Conservation (phyloP, 1,284 basidiomycete genomes). For the Moesziomyces sp. region DNA sequence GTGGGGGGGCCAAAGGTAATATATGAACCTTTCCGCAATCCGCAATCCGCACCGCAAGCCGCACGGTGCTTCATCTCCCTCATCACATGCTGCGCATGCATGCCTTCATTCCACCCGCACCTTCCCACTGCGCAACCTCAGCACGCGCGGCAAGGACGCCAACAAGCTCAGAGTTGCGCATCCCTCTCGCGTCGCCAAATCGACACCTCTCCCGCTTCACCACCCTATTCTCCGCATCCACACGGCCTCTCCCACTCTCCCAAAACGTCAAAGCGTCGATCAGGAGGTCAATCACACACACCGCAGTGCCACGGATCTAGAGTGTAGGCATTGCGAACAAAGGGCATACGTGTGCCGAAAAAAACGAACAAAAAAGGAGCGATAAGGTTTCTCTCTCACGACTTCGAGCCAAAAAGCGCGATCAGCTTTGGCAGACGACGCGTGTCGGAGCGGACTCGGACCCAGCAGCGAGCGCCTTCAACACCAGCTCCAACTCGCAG, state of each 20-base stretch:
- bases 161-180: constrained; percentile 5
- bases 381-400: constrained; percentile 3
- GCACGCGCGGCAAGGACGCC: not conserved
- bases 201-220: constrained; percentile 1
- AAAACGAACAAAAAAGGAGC: constrained; percentile 10
- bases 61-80: no score
- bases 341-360: not conserved
- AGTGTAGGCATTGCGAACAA: not conserved
- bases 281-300: not conserved
- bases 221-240: not conserved
- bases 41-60: no score
- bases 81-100: no score
- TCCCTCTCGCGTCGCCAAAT: constrained; percentile 12
- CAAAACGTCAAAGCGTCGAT: not conserved
- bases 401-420: constrained; percentile 1
- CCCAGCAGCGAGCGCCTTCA: not conserved
- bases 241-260: not conserved
- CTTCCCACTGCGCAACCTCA: no score
- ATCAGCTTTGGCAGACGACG: not conserved
- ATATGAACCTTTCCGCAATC: no score
- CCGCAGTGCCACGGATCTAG: not conserved
- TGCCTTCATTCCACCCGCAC: no score
- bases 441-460: constrained; percentile 8
- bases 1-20: no score
- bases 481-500: no score